Evolutionary conservation across 495 filamentous ascomycete genomes (phyloP).

Genomic region (Neurospora discreta): DNA sequence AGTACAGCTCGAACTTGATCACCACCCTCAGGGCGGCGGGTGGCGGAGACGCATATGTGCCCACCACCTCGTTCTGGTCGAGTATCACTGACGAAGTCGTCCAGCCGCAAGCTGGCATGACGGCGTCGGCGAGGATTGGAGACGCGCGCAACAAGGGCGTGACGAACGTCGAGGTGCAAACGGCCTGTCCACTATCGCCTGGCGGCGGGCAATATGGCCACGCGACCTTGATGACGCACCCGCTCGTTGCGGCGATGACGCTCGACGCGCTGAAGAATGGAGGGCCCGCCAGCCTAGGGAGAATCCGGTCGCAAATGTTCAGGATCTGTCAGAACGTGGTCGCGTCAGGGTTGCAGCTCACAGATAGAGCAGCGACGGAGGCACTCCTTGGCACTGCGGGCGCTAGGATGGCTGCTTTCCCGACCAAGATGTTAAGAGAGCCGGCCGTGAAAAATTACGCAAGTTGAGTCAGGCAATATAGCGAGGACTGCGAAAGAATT

Average conservation of each 20-base stretch:
- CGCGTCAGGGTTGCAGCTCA: neutral
- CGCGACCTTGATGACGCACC: constrained; percentile 34
- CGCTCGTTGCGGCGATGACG: constrained; percentile 30
- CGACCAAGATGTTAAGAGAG: neutral
- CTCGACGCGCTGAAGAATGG: constrained; percentile 32
- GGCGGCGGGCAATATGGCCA: constrained; percentile 34
- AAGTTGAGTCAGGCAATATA: neutral
- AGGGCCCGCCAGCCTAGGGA: constrained; percentile 17
- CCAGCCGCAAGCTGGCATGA: constrained; percentile 30
- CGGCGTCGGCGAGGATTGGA: constrained; percentile 30
- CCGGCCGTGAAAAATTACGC: neutral
- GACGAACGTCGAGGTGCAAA: constrained; percentile 35
- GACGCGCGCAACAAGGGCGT: constrained; percentile 29
- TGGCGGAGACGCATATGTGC: constrained; percentile 40
- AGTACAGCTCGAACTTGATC: constrained; percentile 31
- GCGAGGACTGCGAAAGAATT: neutral
- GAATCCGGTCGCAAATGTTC: neutral
- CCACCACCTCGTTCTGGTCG: constrained; percentile 38
- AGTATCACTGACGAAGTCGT: constrained; percentile 33
- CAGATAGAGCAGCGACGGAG: neutral
- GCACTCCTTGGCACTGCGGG: neutral
- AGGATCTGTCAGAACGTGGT: neutral
- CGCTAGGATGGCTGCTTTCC: neutral
- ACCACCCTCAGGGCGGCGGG: constrained; percentile 22
- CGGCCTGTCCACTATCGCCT: constrained; percentile 21